phyloP scores from a whole-genome alignment of 2,329 filamentous ascomycete species.

The Karstenula rhodostoma region DNA sequence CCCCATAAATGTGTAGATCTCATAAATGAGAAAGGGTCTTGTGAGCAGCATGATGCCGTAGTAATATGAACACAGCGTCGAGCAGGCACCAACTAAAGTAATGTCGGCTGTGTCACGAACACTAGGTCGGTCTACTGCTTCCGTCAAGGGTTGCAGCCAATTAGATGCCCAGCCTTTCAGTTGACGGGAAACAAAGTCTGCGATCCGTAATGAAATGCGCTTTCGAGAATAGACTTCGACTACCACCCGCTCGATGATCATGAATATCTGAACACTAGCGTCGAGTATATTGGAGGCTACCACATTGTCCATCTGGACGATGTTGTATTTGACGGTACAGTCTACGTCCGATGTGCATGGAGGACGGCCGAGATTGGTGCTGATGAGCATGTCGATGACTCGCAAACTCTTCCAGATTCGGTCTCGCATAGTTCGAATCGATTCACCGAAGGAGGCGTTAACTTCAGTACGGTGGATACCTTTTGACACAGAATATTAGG shows the following conservation, averaged over 20 bases:
- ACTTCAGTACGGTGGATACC: conserved; percentile 59
- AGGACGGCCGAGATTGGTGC: conserved; percentile 60
- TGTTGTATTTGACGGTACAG: conserved; percentile 52
- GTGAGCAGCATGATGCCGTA: conserved; percentile 64
- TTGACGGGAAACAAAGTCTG: conserved; percentile 51
- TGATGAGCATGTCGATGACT: conserved; percentile 61
- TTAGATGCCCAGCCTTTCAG: conserved; percentile 52
- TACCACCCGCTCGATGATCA: conserved; percentile 58
- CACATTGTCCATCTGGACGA: conserved; percentile 27
- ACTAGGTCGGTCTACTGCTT: conserved; percentile 40
- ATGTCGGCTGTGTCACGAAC: conserved; percentile 13
- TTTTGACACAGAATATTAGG: not conserved
- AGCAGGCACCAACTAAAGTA: conserved; percentile 55
- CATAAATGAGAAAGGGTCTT: conserved; percentile 62
- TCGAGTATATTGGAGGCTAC: conserved; percentile 40
- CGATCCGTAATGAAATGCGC: conserved; percentile 51
- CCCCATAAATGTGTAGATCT: conserved; percentile 52
- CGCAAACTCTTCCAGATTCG: conserved; percentile 63
- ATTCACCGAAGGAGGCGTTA: conserved; percentile 58
- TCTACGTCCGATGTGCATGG: conserved; percentile 63
- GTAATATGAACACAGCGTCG: conserved; percentile 61
- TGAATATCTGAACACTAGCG: conserved; percentile 55
- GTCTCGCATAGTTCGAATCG: conserved; percentile 54
- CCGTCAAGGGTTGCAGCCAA: conserved; percentile 41
- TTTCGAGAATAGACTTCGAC: conserved; percentile 57